Base-by-base conservation (phyloP, 805 yeast species). In the Nakazawaea holstii region DNA sequence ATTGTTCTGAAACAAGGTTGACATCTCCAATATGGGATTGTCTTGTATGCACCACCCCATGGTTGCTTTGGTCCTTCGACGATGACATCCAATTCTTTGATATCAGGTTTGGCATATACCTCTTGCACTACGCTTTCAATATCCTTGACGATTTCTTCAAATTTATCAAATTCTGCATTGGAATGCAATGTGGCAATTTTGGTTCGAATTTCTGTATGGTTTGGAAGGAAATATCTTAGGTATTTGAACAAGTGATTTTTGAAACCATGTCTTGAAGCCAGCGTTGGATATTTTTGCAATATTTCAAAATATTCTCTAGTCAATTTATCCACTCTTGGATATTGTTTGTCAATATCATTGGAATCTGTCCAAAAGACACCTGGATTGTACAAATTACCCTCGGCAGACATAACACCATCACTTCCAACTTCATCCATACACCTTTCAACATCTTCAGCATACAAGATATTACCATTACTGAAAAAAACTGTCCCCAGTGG, bases 331-430 rank as follows among this genome's bases (percentile, higher is more conserved):
- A 92, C 91, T 49, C 98, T 73, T 11, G 97, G 96, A 58, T 80
- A 90, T 49, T 80, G 84, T 53, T 68, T 79, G 17, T 87, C 89
- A 26, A 55, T 64, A 46, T 83, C 79, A 8, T 72, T 66, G 1
- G 66, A 57, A 40, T 66, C 62, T 2, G 76, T 67, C 83, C 82
- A 77, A 62, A 94, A 92, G 1, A 91, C 80, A 6, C 95, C 97
- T 0, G 99, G 99, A 58, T 94, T 94, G 66, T 83, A 87, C 32
- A 94, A 69, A 59, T 90, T 90, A 1, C 97, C 97, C 64, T 94
- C 99, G 1, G 99, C 99, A 37, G 95, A 83, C 99, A 94, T 94
- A 14, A 94, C 94, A 0, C 90, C 96, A 66, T 94, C 97, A 53
- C 94, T 86, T 0, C 67, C 69, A 4, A 88, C 79, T 8, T 69